Percentiles rank a stretch among this genome's conserved stretches.
Conservation (phyloP, 2,329 filamentous ascomycete species). For the Ceratocystiopsis minuta region DNA sequence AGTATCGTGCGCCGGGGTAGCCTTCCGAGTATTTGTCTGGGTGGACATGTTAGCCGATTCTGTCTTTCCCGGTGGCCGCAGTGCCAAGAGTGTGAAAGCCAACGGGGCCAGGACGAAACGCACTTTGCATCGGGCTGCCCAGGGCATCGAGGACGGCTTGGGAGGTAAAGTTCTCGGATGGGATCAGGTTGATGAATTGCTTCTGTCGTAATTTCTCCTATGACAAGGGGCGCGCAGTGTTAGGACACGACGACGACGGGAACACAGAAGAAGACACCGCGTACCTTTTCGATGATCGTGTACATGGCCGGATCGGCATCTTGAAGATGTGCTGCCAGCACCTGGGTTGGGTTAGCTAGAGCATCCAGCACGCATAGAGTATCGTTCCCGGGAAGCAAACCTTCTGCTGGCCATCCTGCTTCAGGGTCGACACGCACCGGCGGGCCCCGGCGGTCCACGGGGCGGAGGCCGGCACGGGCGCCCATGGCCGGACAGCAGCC, state of each 20-base stretch:
- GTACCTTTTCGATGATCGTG: conserved; percentile 78
- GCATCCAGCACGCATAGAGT: too few species aligned
- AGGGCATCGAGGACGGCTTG: conserved; percentile 82
- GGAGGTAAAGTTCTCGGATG: conserved; percentile 90
- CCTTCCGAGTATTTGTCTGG: conserved; percentile 95
- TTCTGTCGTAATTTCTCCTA: conserved; percentile 93
- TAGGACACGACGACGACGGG: not conserved
- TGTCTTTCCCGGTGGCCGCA: too few species aligned
- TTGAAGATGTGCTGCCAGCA: conserved; percentile 62
- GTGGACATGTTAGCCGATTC: not conserved
- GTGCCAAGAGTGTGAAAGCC: not conserved
- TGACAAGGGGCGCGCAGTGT: not conserved
- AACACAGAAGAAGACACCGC: conserved; percentile 2
- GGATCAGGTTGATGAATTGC: conserved; percentile 95
- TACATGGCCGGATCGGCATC: conserved; percentile 76
- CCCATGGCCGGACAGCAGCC: conserved; percentile 15
- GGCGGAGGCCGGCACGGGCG: too few species aligned
- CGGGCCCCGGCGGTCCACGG: too few species aligned
- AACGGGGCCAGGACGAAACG: conserved; percentile 15
- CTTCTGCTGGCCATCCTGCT: conserved; percentile 40
- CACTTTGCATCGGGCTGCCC: conserved; percentile 90
- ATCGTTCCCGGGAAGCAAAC: too few species aligned
- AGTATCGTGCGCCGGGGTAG: conserved; percentile 90
- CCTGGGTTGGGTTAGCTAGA: conserved; percentile 25
- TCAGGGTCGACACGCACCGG: conserved; percentile 27